phyloP scores from a whole-genome alignment of 2,329 filamentous ascomycete genomes.

The Phyllosticta capitalensis region DNA sequence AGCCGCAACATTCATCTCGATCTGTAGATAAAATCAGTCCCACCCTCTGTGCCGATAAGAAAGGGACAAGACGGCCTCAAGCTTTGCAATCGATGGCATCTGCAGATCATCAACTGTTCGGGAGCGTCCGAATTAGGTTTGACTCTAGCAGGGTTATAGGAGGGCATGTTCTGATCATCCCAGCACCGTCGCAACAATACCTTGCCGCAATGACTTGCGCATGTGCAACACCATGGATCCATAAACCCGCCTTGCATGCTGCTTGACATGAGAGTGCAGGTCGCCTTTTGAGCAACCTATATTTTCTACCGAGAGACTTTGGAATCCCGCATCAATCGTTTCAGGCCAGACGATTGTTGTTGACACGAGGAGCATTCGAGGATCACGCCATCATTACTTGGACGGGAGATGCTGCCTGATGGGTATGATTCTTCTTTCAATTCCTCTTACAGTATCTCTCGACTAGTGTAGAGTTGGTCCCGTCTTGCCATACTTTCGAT shows the following conservation, averaged over 20 bases:
- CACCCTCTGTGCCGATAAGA: background rate
- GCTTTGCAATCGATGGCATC: background rate
- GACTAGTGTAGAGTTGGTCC: too few species aligned
- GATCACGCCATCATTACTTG: too few species aligned
- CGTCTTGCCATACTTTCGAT: too few species aligned
- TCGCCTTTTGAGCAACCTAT: too few species aligned
- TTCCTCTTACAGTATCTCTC: too few species aligned
- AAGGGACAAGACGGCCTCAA: background rate
- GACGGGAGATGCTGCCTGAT: too few species aligned
- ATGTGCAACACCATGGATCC: background rate
- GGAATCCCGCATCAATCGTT: background rate
- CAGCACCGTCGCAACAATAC: background rate
- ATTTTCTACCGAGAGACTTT: background rate
- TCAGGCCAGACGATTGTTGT: too few species aligned
- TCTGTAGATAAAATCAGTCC: background rate
- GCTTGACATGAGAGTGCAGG: too few species aligned
- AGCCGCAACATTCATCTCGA: background rate
- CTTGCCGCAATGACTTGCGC: background rate
- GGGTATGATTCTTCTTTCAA: too few species aligned
- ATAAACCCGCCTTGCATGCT: background rate
- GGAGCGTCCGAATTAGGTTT: background rate
- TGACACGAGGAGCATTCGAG: too few species aligned
- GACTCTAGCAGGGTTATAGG: background rate
- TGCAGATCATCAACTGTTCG: background rate
- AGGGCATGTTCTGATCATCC: background rate